phyloP scores from a whole-genome alignment of 345 rosid species.

The Populus davidiana region DNA sequence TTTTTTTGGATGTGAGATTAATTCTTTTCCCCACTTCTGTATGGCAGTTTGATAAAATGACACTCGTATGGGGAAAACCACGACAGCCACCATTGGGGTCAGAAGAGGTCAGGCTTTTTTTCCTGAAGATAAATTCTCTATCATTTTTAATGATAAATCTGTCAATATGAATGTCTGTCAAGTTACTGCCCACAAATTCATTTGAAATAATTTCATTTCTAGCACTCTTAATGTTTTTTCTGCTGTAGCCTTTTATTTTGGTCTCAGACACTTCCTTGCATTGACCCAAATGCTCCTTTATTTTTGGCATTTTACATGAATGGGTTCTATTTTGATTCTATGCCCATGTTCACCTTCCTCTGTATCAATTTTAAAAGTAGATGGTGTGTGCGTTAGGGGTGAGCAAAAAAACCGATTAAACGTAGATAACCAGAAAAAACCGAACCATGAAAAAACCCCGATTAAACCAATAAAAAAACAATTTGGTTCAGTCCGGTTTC shows the following conservation, averaged over 20 bases:
- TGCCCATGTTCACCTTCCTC: not conserved
- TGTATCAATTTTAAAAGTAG: not conserved
- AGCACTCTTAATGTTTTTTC: not conserved
- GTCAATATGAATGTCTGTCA: not conserved
- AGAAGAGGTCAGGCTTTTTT: slow-evolving; percentile 56
- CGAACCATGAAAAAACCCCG: too few species aligned
- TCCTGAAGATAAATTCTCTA: not conserved
- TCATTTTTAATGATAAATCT: not conserved
- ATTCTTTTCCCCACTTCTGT: slow-evolving; percentile 6
- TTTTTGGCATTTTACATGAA: not conserved
- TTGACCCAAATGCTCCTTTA: not conserved
- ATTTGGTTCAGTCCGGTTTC: too few species aligned
- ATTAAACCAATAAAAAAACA: too few species aligned
- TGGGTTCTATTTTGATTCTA: not conserved
- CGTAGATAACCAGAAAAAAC: too few species aligned
- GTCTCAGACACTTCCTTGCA: not conserved
- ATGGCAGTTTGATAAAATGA: slow-evolving; percentile 71
- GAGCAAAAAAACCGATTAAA: too few species aligned
- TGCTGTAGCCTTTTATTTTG: not conserved
- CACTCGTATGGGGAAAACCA: slow-evolving; percentile 91
- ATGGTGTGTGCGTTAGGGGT: too few species aligned
- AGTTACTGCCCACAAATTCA: not conserved
- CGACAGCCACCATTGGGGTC: slow-evolving; percentile 68
- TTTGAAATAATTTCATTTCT: not conserved
- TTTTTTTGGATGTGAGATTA: not conserved